Evolutionary conservation across 2,329 filamentous ascomycete species (phyloP).

Genomic region (Exophiala aquamarina): DNA sequence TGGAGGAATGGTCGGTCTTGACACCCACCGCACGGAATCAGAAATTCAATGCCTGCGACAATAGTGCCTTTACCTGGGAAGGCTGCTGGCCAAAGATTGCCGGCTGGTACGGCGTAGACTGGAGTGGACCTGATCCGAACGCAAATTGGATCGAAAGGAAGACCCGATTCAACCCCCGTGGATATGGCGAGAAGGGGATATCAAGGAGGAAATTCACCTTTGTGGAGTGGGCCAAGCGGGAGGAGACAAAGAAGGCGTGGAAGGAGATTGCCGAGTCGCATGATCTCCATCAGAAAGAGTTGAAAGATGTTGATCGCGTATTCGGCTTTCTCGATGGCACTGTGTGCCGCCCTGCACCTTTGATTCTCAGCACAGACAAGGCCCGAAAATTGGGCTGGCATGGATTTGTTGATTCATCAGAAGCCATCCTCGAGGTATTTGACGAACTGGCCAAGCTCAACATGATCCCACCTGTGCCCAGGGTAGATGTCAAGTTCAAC

Average conservation of each 20-base stretch:
- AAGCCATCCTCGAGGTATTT: constrained; percentile 29
- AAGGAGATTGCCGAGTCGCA: constrained; percentile 43
- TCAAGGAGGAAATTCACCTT: constrained; percentile 44
- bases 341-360: constrained; percentile 32
- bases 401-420: constrained; percentile 35
- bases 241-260: constrained; percentile 48
- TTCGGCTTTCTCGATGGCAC: constrained; percentile 48
- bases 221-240: constrained; percentile 46
- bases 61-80: constrained; percentile 47
- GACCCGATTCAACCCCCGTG: constrained; percentile 32
- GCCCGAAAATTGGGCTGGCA: constrained; percentile 35
- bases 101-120: constrained; percentile 43
- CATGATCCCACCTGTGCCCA: constrained; percentile 27
- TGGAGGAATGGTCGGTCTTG: constrained; percentile 52
- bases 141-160: constrained; percentile 24
- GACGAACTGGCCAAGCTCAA: constrained; percentile 24
- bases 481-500: constrained; percentile 22
- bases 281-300: constrained; percentile 40
- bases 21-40: constrained; percentile 41
- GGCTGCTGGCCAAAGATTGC: constrained; percentile 50
- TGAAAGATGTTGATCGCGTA: constrained; percentile 46
- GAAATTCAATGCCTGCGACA: constrained; percentile 52
- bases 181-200: constrained; percentile 45
- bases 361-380: constrained; percentile 35
- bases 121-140: constrained; percentile 32